phyloP scores from a whole-genome alignment of 208 protist species.

The Angomonas deanei region DNA sequence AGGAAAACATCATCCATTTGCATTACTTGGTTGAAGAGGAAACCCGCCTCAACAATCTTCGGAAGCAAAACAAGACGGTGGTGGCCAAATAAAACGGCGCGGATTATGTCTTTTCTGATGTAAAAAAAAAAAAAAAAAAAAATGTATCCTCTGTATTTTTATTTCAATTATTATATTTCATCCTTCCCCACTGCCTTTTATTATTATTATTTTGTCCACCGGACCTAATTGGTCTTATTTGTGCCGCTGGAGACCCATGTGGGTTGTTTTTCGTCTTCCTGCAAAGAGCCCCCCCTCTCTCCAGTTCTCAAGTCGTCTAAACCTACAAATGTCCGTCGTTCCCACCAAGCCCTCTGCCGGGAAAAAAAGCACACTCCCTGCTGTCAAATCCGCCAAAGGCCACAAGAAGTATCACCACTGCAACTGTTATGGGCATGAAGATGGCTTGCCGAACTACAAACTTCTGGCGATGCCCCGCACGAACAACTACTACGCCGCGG shows the following conservation, averaged over 20 bases:
- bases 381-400: background rate
- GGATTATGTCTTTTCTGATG: too few relatives aligned
- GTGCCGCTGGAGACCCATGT: too few relatives aligned
- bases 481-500: constrained; percentile 75
- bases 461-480: constrained; percentile 59
- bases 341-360: background rate
- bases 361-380: background rate
- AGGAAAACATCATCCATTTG: constrained; percentile 71
- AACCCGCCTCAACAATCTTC: constrained; percentile 39
- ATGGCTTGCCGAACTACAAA: constrained; percentile 61
- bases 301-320: background rate
- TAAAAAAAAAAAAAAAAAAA: too few relatives aligned
- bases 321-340: background rate
- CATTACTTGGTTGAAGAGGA: constrained; percentile 75
- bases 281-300: too few relatives aligned
- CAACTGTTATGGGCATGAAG: constrained; percentile 50
- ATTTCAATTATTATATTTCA: too few relatives aligned
- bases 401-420: constrained; percentile 32
- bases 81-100: background rate
- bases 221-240: too few relatives aligned
- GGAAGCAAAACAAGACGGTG: constrained; percentile 19
- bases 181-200: too few relatives aligned
- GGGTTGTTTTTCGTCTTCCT: too few relatives aligned
- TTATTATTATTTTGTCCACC: too few relatives aligned
- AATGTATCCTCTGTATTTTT: too few relatives aligned